Conservation (phyloP, 2,329 filamentous ascomycete species). For the Fusarium sp. region DNA sequence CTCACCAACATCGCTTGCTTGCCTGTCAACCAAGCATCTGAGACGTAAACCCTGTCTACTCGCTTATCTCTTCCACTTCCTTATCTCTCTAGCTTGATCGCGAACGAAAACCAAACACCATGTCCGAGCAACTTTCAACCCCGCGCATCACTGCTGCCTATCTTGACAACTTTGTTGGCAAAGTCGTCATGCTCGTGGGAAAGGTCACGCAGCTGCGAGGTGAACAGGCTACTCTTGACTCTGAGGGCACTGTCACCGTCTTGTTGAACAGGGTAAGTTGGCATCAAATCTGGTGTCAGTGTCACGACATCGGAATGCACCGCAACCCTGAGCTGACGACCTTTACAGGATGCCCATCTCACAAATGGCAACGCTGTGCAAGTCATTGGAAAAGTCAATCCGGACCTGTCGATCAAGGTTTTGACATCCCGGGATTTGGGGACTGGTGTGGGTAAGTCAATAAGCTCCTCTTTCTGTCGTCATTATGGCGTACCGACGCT, state of each 20-base stretch:
- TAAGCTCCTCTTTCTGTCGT: slow-evolving; percentile 23
- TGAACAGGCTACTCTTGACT: slow-evolving; percentile 82
- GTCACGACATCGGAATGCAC: not conserved
- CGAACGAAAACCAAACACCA: slow-evolving; percentile 49
- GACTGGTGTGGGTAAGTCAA: slow-evolving; percentile 70
- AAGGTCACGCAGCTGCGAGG: slow-evolving; percentile 85
- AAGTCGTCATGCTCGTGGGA: slow-evolving; percentile 85
- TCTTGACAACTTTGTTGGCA: slow-evolving; percentile 78
- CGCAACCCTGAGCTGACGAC: slow-evolving; percentile 4
- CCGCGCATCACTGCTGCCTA: slow-evolving; percentile 86
- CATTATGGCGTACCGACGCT: slow-evolving; percentile 16
- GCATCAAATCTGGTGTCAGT: not conserved
- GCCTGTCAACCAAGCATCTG: not conserved
- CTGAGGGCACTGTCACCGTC: slow-evolving; percentile 79
- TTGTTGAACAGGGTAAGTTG: slow-evolving; percentile 75
- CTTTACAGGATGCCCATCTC: slow-evolving; percentile 74
- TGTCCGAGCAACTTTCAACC: slow-evolving; percentile 74
- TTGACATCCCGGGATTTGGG: slow-evolving; percentile 77
- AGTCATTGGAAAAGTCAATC: slow-evolving; percentile 82
- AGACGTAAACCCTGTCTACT: not conserved
- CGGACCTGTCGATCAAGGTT: slow-evolving; percentile 76
- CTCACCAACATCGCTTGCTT: not conserved
- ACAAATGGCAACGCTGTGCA: slow-evolving; percentile 76
- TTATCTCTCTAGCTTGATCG: not conserved
- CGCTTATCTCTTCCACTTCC: not conserved